A percentile compares a stretch with the other conserved stretches of the same genome.
These are phyloP conservation scores for Tulasnella sp. DNA, from an alignment of 768 basidiomycete genomes.

Conservation along the genomic window DNA sequence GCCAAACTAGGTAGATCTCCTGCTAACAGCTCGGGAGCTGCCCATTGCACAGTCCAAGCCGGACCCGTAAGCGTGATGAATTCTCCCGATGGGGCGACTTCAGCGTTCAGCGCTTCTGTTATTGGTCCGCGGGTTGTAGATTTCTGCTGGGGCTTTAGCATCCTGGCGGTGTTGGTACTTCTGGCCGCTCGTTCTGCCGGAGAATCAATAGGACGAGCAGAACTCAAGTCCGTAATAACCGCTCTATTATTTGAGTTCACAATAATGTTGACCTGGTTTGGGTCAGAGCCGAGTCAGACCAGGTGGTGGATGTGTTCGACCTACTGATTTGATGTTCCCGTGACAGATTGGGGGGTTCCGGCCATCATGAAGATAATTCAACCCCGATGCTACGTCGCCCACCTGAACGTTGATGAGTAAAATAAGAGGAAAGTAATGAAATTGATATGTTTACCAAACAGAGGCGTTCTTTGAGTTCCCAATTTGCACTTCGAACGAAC, in stretches of 20 bases:
- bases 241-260: not conserved
- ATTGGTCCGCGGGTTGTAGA: not conserved
- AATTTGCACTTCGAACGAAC: not conserved
- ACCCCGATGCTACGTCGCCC: not conserved
- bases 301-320: not conserved
- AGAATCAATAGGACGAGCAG: not conserved
- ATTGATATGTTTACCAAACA: not conserved
- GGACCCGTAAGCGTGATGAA: not conserved
- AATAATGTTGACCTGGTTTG: not conserved
- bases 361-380: slow-evolving; percentile 9
- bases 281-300: not conserved
- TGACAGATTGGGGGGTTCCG: slow-evolving; percentile 11
- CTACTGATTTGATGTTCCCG: not conserved
- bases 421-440: too few relatives aligned
- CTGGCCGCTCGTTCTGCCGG: not conserved
- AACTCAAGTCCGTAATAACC: not conserved
- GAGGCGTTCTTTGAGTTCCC: not conserved
- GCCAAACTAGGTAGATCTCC: not conserved
- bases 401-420: not conserved
- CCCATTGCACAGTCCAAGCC: not conserved
- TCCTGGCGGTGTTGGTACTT: not conserved
- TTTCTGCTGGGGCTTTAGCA: not conserved
- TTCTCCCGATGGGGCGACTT: not conserved
- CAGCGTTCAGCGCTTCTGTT: not conserved
- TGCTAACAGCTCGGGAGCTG: not conserved